These are phyloP conservation scores for Coemansia sp. DNA, from an alignment of 192 early-diverging fungal genomes.

Conservation along the genomic window DNA sequence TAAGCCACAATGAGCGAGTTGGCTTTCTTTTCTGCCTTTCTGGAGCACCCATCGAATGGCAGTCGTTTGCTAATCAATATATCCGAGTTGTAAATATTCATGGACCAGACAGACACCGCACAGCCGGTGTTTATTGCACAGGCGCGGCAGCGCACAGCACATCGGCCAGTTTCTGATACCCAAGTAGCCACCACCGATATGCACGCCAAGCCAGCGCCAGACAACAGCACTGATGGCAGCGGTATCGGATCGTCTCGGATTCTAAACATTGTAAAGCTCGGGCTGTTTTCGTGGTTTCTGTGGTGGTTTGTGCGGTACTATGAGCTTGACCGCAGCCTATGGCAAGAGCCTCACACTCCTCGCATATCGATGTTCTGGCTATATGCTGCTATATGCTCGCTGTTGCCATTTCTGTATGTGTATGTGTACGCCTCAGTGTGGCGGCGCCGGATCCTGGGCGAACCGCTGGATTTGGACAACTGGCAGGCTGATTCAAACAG, in stretches of 20 bases:
- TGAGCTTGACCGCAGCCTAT: slow-evolving; percentile 48
- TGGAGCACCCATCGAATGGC: background rate
- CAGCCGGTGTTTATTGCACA: slow-evolving; percentile 26
- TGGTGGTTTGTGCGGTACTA: slow-evolving; percentile 43
- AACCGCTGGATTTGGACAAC: slow-evolving; percentile 47
- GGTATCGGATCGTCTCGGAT: background rate
- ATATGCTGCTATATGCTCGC: slow-evolving; percentile 18
- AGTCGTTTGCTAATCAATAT: background rate
- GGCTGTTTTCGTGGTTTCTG: slow-evolving; percentile 20
- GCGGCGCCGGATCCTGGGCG: slow-evolving; percentile 39
- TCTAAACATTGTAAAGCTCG: slow-evolving; percentile 20
- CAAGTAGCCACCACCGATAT: background rate
- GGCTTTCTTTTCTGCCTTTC: background rate
- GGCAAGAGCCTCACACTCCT: slow-evolving; percentile 30
- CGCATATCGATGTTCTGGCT: slow-evolving; percentile 43
- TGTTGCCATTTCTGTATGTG: slow-evolving; percentile 36
- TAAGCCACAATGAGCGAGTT: background rate
- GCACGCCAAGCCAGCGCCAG: background rate
- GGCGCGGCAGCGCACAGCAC: slow-evolving; percentile 18
- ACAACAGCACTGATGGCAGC: background rate
- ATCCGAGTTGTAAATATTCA: background rate
- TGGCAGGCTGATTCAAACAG: slow-evolving; percentile 40
- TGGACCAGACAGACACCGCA: slow-evolving; percentile 14
- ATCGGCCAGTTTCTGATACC: background rate
- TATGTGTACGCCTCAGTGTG: slow-evolving; percentile 50